Percentiles rank a stretch among this genome's conserved stretches.
Conservation (phyloP, 176 grass and related monocot genomes). For the Rhipidocladum racemiflorum region DNA sequence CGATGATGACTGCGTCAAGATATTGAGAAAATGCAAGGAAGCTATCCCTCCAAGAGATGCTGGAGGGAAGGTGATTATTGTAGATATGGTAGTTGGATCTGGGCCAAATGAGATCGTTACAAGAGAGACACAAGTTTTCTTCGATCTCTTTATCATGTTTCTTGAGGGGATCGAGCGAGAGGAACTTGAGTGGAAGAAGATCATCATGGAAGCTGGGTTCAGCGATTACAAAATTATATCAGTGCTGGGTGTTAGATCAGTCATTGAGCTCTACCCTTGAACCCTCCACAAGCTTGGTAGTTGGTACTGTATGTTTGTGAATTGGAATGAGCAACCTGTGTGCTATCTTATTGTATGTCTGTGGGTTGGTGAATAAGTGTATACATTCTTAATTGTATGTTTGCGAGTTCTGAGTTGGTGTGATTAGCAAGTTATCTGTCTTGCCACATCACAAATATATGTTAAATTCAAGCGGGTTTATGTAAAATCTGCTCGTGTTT, state of each 20-base stretch:
- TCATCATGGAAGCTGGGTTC: constrained; percentile 40
- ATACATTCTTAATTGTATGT: no score
- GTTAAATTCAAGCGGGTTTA: no score
- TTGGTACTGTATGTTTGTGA: no score
- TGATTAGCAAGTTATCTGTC: no score
- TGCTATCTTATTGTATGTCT: no score
- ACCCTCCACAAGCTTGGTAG: background rate
- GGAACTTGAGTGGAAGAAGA: constrained; percentile 35
- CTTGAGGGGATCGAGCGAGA: constrained; percentile 11
- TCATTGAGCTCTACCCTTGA: constrained; percentile 51
- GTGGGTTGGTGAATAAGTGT: no score
- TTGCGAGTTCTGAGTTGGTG: no score
- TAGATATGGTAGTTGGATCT: constrained; percentile 43
- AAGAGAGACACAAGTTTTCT: constrained; percentile 23
- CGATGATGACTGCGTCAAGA: constrained; percentile 31
- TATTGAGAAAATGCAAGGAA: constrained; percentile 38
- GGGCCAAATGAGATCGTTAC: background rate
- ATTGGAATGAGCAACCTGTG: no score
- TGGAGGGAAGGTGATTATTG: constrained; percentile 44
- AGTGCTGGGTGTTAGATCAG: constrained; percentile 14
- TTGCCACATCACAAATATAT: no score
- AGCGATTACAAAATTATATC: constrained; percentile 33
- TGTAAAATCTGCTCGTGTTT: no score
- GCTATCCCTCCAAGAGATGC: constrained; percentile 37
- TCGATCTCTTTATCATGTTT: constrained; percentile 41